phyloP scores from a whole-genome alignment of 176 grass and related monocot genomes.

The Alopecurus myosuroides region DNA sequence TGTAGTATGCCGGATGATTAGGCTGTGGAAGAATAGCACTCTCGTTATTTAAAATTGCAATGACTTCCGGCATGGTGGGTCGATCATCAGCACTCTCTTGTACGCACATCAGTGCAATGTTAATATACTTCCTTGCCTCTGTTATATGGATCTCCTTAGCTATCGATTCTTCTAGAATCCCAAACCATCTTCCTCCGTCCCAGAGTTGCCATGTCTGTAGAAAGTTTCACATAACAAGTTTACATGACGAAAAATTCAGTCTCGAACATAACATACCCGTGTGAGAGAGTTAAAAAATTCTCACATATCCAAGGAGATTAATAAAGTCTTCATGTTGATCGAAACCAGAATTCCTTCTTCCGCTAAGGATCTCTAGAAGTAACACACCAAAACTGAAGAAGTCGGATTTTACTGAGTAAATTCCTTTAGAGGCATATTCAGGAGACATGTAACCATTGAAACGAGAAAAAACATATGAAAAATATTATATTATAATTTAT shows the following conservation, averaged over 20 bases:
- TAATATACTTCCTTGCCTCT: constrained; percentile 12
- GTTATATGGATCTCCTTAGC: background rate
- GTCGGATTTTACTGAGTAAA: constrained; percentile 38
- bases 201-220: constrained; percentile 10
- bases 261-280: background rate
- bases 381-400: constrained; percentile 40
- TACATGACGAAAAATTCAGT: background rate
- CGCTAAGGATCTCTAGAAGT: constrained; percentile 41
- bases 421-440: constrained; percentile 33
- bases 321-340: background rate
- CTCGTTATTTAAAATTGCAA: background rate
- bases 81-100: constrained; percentile 27
- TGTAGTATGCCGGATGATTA: constrained; percentile 30
- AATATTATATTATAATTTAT: background rate
- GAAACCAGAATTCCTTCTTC: constrained; percentile 25
- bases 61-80: constrained; percentile 28
- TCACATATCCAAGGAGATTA: constrained; percentile 44
- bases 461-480: background rate
- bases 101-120: constrained; percentile 27
- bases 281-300: background rate
- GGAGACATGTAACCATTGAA: constrained; percentile 28
- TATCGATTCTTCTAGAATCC: constrained; percentile 9
- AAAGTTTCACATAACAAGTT: background rate
- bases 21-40: background rate
- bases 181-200: background rate